Evolutionary conservation across 805 yeast genomes (phyloP), one percentile per base, ranked within the genome.

Genomic region (Saturnispora quitensis): DNA sequence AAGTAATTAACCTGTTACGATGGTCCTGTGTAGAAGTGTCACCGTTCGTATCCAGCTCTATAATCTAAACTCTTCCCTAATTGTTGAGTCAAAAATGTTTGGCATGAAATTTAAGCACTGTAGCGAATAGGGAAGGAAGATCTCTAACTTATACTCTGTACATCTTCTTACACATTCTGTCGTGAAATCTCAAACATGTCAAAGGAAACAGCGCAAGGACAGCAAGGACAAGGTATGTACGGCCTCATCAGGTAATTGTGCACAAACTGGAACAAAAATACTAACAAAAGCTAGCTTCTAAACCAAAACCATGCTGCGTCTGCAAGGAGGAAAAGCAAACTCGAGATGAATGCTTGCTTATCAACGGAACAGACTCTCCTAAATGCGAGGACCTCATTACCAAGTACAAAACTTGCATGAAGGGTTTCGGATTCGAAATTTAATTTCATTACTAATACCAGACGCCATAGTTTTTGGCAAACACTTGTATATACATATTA

Each of bases 301-400:
- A 88, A 64, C 95, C 95, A 57, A 91, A 90, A 71, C 97, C 99
- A 53, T 91, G 99, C 70, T 91, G 98, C 64, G 98, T 91, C 22
- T 93, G 98, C 68, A 78, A 83, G 59, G 86, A 85, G 34, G 66
- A 65, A 50, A 65, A 66, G 51, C 52, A 84, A 55, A 66, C 71
- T 24, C 78, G 98, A 63, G 99, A 91, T 62, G 90, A 89, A 62
- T 93, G 98, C 66, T 71, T 91, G 52, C 75, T 91, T 56, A 70
- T 79, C 58, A 81, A 86, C 60, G 97, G 96, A 46, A 84, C 84
- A 58, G 97, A 89, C 18, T 75, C 86, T 45, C 88, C 83, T 33
- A 84, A 88, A 60, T 91, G 99, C 69, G 78, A 82, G 53, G 78
- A 76, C 51, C 66, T 88, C 49, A 84, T 91, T 56, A 70, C 69